Evolutionary conservation across 2,329 filamentous ascomycete species (phyloP), one percentile per base, ranked within the genome.

Genomic region (Diaporthe longicolla): DNA sequence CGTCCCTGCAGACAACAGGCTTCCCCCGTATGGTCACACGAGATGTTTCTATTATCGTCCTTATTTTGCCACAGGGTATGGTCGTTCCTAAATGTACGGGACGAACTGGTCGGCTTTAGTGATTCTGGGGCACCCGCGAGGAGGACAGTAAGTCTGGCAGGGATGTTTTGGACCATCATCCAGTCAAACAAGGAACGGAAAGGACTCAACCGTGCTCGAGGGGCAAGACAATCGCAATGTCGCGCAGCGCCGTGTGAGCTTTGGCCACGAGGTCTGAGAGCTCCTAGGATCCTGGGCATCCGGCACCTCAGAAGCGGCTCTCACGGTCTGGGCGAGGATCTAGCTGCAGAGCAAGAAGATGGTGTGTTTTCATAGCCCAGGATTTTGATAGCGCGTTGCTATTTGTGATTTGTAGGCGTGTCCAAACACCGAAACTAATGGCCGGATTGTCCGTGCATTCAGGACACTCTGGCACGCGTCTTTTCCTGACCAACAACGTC

Each of bases 231-330:
- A 37, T 26, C 9, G 17, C 35, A 7, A 52, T 32, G 24, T 35
- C 61, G 43, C 13, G n/a, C 63, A 54, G 45, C 48, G 63, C 26
- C 26, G 45, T n/a, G 63, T 40, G 63, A 68, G 63, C 63, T 68
- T 68, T 50, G 63, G 15, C 63, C 63, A 29, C 63, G 32, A 68
- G 63, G 63, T 45, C 63, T 40, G 63, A 68, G 63, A 40, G 48
- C 32, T 17, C 10, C 19, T 68, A 40, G 63, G 2, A 54, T 43
- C n/a, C 21, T 40, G 45, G 45, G 48, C 15, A 68, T 21, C n/a
- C 48, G 63, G 48, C 45, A 68, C 11, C 45, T 37, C 21, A 35
- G 32, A 35, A 40, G 45, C 63, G 29, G 61, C 45, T 40, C 63
- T 35, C 21, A 37, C 6, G n/a, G 21, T 17, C 63, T 48, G 48